Conservation (phyloP, 2,329 filamentous ascomycete species). For the Ilyonectria destructans region DNA sequence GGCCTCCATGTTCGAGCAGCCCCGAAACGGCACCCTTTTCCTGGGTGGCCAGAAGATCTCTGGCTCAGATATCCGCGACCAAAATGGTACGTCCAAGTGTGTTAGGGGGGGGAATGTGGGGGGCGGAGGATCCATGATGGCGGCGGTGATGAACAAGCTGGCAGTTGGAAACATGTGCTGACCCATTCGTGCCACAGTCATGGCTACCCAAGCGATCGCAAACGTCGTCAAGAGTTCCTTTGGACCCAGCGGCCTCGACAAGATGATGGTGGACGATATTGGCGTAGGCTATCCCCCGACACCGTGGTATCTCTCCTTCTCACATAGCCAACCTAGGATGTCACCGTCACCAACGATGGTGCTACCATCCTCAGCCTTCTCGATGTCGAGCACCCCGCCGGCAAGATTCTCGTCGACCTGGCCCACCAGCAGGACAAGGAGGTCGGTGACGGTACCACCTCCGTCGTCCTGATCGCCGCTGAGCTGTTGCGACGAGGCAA, state of each 20-base stretch:
- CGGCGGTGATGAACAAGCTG: slow-evolving; percentile 31
- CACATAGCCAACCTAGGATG: slow-evolving; percentile 74
- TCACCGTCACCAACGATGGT: slow-evolving; percentile 98
- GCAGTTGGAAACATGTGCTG: slow-evolving; percentile 32
- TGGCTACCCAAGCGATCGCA: slow-evolving; percentile 95
- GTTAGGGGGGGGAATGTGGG: slow-evolving; percentile 48
- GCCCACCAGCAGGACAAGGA: slow-evolving; percentile 99
- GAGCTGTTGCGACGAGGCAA: slow-evolving; percentile 95
- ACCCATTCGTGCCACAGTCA: slow-evolving; percentile 69
- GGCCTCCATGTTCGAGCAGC: slow-evolving; percentile 97
- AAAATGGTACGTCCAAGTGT: slow-evolving; percentile 79
- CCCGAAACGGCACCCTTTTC: slow-evolving; percentile 96
- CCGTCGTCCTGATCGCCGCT: slow-evolving; percentile 96
- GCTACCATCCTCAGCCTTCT: slow-evolving; percentile 96
- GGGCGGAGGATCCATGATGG: slow-evolving; percentile 41
- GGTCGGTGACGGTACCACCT: slow-evolving; percentile 98
- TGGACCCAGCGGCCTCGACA: slow-evolving; percentile 95
- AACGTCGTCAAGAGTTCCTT: slow-evolving; percentile 99
- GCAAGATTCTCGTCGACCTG: slow-evolving; percentile 97
- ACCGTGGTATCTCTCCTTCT: slow-evolving; percentile 38
- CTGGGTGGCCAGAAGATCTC: slow-evolving; percentile 98
- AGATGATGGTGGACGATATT: slow-evolving; percentile 99
- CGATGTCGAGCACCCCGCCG: slow-evolving; percentile 97
- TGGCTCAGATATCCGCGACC: slow-evolving; percentile 95
- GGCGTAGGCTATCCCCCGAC: slow-evolving; percentile 73